Base-by-base conservation (phyloP, 208 protist genomes). In the Wallacemonas sp. region DNA sequence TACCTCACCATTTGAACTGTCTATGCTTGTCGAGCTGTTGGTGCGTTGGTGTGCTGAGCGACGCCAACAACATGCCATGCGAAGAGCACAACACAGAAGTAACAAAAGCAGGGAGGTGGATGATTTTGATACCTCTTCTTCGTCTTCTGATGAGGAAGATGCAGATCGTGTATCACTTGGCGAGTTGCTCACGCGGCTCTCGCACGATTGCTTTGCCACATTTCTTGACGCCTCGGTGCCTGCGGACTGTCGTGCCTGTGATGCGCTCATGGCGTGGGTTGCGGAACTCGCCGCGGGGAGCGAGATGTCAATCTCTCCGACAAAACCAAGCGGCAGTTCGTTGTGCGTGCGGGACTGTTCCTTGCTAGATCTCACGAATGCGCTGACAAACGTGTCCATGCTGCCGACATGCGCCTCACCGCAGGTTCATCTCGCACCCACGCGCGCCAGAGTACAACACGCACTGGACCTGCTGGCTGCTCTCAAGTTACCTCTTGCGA, bases 1-100 rank as follows among this genome's bases (percentile, higher is more conserved):
- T n/a, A 41, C 36, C 36, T 41, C 36, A 41, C 59, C 59, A 2
- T 64, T 64, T 38, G 59, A 64, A 15, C 5, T 64, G 59, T 44
- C 42, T 14, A 26, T 64, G 6, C 59, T 64, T 15, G 28, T 39
- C 3, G 38, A 64, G 38, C 59, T 64, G 15, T 15, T 64, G 5
- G 0, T 45, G 1, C 42, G 28, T 4, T 53, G 6, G 36, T 14
- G 36, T 14, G 36, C 14, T 14, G 36, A 41, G 36, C 9, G 36
- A 41, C 36, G 14, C 6, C 36, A 6, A 41, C 36, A 41, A 41
- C 36, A 41, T n/a, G n/a, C n/a, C n/a, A n/a, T n/a, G n/a, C n/a
- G 36, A 41, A 41, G 36, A 6, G 14, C 36, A 41, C 6, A 14
- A 6, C 9, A 41, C 9, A 14, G 9, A 14, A 6, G 36, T 41